phyloP scores from a whole-genome alignment of 805 yeast genomes.

The Candida corydali region DNA sequence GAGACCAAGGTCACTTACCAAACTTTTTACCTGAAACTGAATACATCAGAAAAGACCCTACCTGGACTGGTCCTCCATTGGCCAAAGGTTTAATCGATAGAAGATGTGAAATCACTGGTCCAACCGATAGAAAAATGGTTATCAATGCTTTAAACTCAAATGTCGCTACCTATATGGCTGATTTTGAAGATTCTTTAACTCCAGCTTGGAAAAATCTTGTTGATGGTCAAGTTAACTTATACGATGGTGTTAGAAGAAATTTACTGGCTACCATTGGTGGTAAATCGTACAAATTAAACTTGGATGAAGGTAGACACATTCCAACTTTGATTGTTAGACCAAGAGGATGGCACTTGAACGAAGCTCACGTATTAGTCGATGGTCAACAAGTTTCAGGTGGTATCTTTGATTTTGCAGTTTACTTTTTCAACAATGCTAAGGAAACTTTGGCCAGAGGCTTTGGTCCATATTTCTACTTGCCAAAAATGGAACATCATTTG shows the following conservation, averaged over 20 bases:
- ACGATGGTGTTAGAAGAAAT: constrained; percentile 70
- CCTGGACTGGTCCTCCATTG: constrained; percentile 71
- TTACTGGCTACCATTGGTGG: constrained; percentile 41
- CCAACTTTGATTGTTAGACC: constrained; percentile 84
- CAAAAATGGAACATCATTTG: constrained; percentile 82
- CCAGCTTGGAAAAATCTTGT: constrained; percentile 81
- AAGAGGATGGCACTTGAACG: constrained; percentile 84
- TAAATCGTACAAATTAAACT: constrained; percentile 42
- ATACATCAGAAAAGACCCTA: constrained; percentile 63
- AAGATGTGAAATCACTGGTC: constrained; percentile 81
- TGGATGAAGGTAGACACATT: constrained; percentile 49
- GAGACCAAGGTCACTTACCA: constrained; percentile 61
- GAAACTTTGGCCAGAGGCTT: constrained; percentile 58
- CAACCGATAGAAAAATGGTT: constrained; percentile 80
- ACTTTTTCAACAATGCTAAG: constrained; percentile 71
- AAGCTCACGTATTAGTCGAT: constrained; percentile 65
- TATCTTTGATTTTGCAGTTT: constrained; percentile 73
- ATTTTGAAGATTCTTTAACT: constrained; percentile 79
- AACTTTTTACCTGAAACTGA: constrained; percentile 67
- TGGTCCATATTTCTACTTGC: constrained; percentile 80
- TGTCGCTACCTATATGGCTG: constrained; percentile 83
- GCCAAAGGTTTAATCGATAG: constrained; percentile 73
- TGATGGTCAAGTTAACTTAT: constrained; percentile 76
- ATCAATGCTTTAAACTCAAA: constrained; percentile 75
- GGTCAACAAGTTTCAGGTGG: constrained; percentile 78